Evolutionary conservation across 768 basidiomycete species (phyloP).

Genomic region (Pleurotus platypus): DNA sequence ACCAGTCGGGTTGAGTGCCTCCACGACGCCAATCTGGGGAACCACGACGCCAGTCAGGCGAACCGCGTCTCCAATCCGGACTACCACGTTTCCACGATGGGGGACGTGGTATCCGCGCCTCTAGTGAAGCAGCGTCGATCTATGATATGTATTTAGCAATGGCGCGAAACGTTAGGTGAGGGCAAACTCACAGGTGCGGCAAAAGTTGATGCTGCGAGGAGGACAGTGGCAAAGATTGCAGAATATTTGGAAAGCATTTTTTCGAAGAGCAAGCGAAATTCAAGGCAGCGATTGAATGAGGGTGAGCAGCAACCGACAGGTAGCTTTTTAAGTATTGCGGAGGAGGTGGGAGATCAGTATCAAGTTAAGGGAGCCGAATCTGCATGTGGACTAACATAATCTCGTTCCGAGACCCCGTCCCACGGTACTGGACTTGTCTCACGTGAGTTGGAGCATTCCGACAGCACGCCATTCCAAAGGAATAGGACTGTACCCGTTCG

Average conservation of each 20-base stretch:
- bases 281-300: neutral
- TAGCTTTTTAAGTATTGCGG: slow-evolving; percentile 2
- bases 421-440: slow-evolving; percentile 3
- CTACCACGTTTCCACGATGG: slow-evolving; percentile 16
- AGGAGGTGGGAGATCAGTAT: slow-evolving; percentile 6
- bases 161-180: neutral
- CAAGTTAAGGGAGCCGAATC: neutral
- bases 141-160: slow-evolving; percentile 1
- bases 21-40: slow-evolving; percentile 12
- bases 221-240: neutral
- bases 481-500: neutral
- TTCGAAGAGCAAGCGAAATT: neutral
- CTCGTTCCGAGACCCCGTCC: slow-evolving; percentile 8
- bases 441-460: slow-evolving; percentile 5
- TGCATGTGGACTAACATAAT: slow-evolving; percentile 4
- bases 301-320: slow-evolving; percentile 2
- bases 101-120: slow-evolving; percentile 14
- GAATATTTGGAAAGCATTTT: neutral
- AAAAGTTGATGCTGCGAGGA: neutral
- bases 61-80: slow-evolving; percentile 15
- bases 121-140: slow-evolving; percentile 13
- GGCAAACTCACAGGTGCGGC: neutral
- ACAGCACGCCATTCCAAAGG: too few species aligned
- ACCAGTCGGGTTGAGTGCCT: neutral
- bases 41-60: slow-evolving; percentile 13